Conservation (phyloP, 805 yeast genomes). For the Blastobotrys peoriensis region DNA sequence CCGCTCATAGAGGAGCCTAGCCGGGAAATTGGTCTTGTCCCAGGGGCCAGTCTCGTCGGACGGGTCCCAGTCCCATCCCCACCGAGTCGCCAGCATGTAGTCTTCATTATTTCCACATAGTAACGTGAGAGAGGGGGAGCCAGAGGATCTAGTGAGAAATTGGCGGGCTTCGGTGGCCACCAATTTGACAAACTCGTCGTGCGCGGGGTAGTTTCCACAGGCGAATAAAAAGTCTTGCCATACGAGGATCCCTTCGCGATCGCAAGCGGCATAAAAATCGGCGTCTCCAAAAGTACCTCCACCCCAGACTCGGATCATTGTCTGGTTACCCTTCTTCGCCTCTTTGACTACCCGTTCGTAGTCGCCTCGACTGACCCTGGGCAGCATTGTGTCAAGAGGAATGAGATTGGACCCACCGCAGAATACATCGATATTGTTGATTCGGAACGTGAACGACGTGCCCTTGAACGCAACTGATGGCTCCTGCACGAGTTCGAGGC, state of each 20-base stretch:
- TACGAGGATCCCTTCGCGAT: slow-evolving; percentile 37
- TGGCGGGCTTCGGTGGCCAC: slow-evolving; percentile 33
- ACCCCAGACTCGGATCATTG: slow-evolving; percentile 44
- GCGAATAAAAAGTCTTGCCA: slow-evolving; percentile 56
- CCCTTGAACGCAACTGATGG: slow-evolving; percentile 30
- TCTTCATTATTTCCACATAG: slow-evolving; percentile 38
- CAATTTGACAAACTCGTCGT: slow-evolving; percentile 30
- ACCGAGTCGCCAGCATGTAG: slow-evolving; percentile 38
- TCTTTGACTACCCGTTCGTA: slow-evolving; percentile 33
- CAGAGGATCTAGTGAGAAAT: background rate
- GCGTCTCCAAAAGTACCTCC: slow-evolving; percentile 43
- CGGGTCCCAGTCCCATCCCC: slow-evolving; percentile 15
- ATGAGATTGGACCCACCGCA: slow-evolving; percentile 43
- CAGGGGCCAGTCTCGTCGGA: slow-evolving; percentile 7
- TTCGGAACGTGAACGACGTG: slow-evolving; percentile 35
- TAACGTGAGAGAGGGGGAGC: slow-evolving; percentile 28
- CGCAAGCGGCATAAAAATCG: slow-evolving; percentile 38
- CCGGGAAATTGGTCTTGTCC: slow-evolving; percentile 32
- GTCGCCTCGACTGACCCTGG: slow-evolving; percentile 29
- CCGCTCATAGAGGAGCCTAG: slow-evolving; percentile 36
- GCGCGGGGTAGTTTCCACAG: slow-evolving; percentile 46
- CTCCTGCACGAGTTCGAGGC: slow-evolving; percentile 38
- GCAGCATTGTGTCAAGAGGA: slow-evolving; percentile 39
- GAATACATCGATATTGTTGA: slow-evolving; percentile 36
- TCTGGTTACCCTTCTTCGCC: slow-evolving; percentile 36